A percentile compares a stretch with the other conserved stretches of the same genome.
phyloP scores from a whole-genome alignment of 768 basidiomycete genomes.

The Russula sp. region DNA sequence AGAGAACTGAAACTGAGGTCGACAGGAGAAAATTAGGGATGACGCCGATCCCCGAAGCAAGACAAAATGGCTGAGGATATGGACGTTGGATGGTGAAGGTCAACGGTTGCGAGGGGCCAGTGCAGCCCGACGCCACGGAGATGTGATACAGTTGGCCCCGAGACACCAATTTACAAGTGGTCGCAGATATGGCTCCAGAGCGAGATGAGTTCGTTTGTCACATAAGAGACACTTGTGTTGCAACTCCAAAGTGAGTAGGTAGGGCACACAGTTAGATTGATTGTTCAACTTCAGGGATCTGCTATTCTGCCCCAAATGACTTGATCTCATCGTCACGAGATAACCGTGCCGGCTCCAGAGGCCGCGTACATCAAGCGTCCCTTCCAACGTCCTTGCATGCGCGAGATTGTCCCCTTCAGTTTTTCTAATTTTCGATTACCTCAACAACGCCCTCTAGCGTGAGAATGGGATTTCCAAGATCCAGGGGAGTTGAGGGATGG shows the following conservation, averaged over 20 bases:
- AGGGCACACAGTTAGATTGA: too few species aligned
- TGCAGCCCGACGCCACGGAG: too few species aligned
- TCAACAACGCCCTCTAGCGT: conserved; percentile 81
- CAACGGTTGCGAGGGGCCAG: neutral
- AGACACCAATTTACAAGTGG: too few species aligned
- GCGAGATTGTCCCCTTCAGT: conserved; percentile 89
- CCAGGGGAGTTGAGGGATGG: conserved; percentile 51
- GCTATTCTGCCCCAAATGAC: too few species aligned
- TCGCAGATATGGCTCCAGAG: too few species aligned
- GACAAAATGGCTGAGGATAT: neutral
- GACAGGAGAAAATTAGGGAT: too few species aligned
- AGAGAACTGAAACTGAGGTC: neutral
- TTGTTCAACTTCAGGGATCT: neutral
- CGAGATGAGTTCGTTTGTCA: too few species aligned
- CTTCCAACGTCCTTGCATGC: conserved; percentile 69
- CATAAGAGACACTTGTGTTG: too few species aligned
- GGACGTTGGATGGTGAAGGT: neutral
- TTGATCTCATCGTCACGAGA: neutral
- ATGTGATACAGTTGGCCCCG: too few species aligned
- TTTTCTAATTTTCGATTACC: conserved; percentile 76
- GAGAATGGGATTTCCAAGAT: conserved; percentile 62
- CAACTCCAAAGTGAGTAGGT: too few species aligned
- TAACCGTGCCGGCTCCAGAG: conserved; percentile 32
- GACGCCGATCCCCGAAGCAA: too few species aligned
- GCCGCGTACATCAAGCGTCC: conserved; percentile 71